Evolutionary conservation across 2,329 filamentous ascomycete genomes (phyloP).

Genomic region (Aspergillus fischeri): DNA sequence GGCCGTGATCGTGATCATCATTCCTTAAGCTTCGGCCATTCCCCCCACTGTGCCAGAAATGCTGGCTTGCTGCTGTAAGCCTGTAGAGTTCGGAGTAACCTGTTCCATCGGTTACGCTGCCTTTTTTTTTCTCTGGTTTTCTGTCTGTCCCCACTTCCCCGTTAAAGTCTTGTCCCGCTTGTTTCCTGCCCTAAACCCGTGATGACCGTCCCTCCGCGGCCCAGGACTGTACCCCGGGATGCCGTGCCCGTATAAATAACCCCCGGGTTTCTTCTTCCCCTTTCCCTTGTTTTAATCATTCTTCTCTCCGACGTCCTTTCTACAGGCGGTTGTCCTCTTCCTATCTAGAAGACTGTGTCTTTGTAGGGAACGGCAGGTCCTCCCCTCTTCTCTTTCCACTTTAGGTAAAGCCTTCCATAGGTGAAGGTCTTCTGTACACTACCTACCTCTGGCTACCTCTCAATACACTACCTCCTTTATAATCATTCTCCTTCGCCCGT

Average conservation of each 20-base stretch:
- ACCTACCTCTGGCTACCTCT: not conserved
- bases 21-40: not conserved
- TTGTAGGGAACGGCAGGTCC: not conserved
- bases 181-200: not conserved
- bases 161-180: not conserved
- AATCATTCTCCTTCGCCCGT: slow-evolving; percentile 11
- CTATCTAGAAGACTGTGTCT: not conserved
- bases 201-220: too few species aligned
- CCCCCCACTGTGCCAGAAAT: not conserved
- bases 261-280: not conserved
- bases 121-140: not conserved
- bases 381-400: not conserved
- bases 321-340: not conserved
- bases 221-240: not conserved
- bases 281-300: not conserved
- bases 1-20: not conserved
- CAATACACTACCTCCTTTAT: not conserved
- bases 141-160: not conserved
- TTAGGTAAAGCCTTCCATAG: not conserved
- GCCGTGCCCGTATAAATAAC: not conserved
- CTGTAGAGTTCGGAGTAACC: too few species aligned
- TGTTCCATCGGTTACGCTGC: not conserved
- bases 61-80: not conserved
- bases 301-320: not conserved
- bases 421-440: not conserved